Percentiles rank a stretch among this genome's conserved stretches.
Conservation (phyloP, 192 early-diverging fungal genomes). For the Ramicandelaber brevisporus region DNA sequence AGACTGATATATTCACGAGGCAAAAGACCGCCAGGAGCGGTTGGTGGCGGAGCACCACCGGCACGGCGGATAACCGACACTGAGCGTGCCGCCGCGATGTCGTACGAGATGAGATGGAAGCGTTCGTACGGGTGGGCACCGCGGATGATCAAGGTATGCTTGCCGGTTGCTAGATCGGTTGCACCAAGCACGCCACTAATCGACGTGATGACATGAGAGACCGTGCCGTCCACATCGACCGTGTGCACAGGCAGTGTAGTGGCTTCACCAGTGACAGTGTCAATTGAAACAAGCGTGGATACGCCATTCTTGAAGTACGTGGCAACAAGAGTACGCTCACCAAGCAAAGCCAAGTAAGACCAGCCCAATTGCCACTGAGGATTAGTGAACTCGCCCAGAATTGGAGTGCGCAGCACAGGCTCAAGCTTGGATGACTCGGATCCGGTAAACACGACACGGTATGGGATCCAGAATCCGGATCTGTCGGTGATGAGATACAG, state of each 20-base stretch:
- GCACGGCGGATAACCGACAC: too few relatives aligned
- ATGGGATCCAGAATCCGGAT: constrained; percentile 44
- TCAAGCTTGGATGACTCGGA: constrained; percentile 9
- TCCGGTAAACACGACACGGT: too few relatives aligned
- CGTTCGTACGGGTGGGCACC: constrained; percentile 9
- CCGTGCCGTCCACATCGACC: too few relatives aligned
- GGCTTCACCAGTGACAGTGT: constrained; percentile 7
- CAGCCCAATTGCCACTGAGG: constrained; percentile 24
- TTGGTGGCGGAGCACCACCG: neutral
- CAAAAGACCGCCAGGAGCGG: too few relatives aligned
- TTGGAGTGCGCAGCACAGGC: constrained; percentile 14
- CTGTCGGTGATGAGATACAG: constrained; percentile 43
- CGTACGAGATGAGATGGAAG: constrained; percentile 6
- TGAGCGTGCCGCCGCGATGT: too few relatives aligned
- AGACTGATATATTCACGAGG: constrained; percentile 38
- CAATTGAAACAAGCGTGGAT: constrained; percentile 4
- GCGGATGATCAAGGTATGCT: constrained; percentile 9
- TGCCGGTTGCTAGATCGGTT: constrained; percentile 6
- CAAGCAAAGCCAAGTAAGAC: constrained; percentile 12
- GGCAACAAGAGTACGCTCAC: constrained; percentile 9
- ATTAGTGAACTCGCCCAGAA: constrained; percentile 33
- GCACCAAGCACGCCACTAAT: too few relatives aligned
- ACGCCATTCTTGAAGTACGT: constrained; percentile 4
- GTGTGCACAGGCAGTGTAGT: too few relatives aligned
- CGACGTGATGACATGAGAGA: too few relatives aligned